Evolutionary conservation across 2,329 filamentous ascomycete species (phyloP), one percentile per base, ranked within the genome.

Genomic region (Ceratocystis papillata): DNA sequence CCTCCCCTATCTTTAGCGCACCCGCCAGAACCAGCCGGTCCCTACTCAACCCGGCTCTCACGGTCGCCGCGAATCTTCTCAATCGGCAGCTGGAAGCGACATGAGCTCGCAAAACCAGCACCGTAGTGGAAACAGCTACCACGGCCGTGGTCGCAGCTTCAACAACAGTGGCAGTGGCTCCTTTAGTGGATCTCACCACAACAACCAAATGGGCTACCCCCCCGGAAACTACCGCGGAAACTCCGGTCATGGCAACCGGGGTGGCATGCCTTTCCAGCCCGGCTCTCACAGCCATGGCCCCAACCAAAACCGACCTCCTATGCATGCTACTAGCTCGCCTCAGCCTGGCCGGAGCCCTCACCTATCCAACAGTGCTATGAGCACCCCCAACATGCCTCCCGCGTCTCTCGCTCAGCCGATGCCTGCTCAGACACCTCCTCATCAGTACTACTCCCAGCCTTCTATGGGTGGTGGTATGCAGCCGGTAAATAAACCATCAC

Each of bases 11-110:
- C 30, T 48, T 20, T 72, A 87, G 83, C 83, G 83, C 73, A 79
- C 84, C 70, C 81, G 84, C 68, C 83, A 86, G 70, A 82, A 83
- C 70, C 81, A 82, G 68, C 79, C 81, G 68, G 79, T 85, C 71
- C 82, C 81, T 68, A 78, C 83, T 65, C 87, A 88, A 72, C 81
- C 84, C n/a, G 83, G 82, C 57, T 73, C 78, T 70, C 92, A 97
- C 76, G 83, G 90, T 71, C 88, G 93, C 72, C 87, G 90, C 71
- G 88, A 93, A 74, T 96, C 93, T 37, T 87, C 87, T 46, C 90
- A 94, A 73, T 95, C 90, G 25, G 82, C 85, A 60, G 72, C 70
- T 46, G 69, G 69, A 10, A 70, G 69, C 20, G 69, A 69, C 33
- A 69, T 69, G 67, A 66, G 66, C 46, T 65, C 64, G 30, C 69